Conservation (phyloP, 306 rosid genomes). For the Cucumis sativus region Cucumber_9930_V3 NC_026657.2:34514501-34515000, state of each 20-base stretch:
- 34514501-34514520: conserved; percentile 5
- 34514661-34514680: too few relatives aligned
- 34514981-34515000: too few relatives aligned
- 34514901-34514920: not conserved
- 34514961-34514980: not conserved
- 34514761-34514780: too few relatives aligned
- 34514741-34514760: too few relatives aligned
- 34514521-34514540: conserved; percentile 9
- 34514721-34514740: too few relatives aligned
- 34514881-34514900: not conserved
- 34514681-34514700: too few relatives aligned
- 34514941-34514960: not conserved
- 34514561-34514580: conserved; percentile 4
- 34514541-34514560: conserved; percentile 9
- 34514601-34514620: conserved; percentile 2
- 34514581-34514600: conserved; percentile 1
- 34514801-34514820: too few relatives aligned
- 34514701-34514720: too few relatives aligned
- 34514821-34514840: too few relatives aligned
- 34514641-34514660: too few relatives aligned
- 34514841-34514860: not conserved
- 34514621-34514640: not conserved
- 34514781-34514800: too few relatives aligned
- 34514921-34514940: not conserved
- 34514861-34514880: not conserved